Base-by-base conservation (phyloP, 2,329 filamentous ascomycete species). In the Aspergillaceae sp. region DNA sequence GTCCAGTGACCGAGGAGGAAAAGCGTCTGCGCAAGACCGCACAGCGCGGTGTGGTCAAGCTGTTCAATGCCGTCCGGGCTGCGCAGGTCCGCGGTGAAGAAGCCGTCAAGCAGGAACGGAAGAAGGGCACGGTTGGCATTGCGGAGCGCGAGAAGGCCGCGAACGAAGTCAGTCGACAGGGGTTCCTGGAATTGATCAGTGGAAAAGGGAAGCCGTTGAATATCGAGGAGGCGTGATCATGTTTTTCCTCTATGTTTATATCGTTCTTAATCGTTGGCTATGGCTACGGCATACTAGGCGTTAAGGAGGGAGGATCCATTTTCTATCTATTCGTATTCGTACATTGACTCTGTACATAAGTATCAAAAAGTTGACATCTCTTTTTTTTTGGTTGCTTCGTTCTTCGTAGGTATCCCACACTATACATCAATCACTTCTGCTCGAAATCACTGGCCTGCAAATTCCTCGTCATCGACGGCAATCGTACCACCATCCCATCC, bases 131-230 rank as follows among this genome's bases (percentile, higher is more conserved):
- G 0, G 78, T 95, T 30, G 91, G 91, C 1, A 81, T 88, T 60
- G 79, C 78, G 51, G 81, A 86, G 66, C 80, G 88, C 54, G 85
- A 94, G 69, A 88, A 94, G 69, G 89, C 85, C 72, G 77, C 94
- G 44, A 92, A 87, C 54, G 90, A 97, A 74, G 92, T 98, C 83
- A 94, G 86, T 66, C 94, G 94, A 73, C 87, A 96, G 71, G 90
- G 91, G 0, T 98, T 97, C 71, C 69, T 98, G 65, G 91, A 97
- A 51, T 70, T 97, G 65, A 95, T 98, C 63, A 75, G 75, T 37
- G 74, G 76, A 9, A 70, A 62, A 67, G 76, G 54, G 65, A 77
- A 70, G 63, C 69, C 61, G 45, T 56, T 69, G 56, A 65, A 66
- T 44, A 70, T 71, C 32, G 67, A 71, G 52, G 69, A 71, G 54